Evolutionary conservation across 106 monocot genomes (phyloP).

Genomic region (Allium fistulosum): DNA sequence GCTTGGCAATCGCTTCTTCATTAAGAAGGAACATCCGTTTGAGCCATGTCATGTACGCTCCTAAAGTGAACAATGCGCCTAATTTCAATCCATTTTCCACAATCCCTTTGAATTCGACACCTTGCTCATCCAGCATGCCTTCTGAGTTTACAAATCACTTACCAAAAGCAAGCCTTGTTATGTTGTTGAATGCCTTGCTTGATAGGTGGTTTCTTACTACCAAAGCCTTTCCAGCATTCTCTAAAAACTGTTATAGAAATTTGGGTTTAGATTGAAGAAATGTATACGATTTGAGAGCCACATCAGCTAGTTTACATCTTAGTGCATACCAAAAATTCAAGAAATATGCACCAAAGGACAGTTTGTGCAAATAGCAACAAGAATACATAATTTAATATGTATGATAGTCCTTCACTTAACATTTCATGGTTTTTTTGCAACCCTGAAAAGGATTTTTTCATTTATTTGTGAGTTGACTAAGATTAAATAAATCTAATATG

Average conservation of each 20-base stretch:
- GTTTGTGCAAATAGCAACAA: no score
- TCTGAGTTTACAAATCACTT: conserved; percentile 70
- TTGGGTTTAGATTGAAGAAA: no score
- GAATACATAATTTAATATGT: no score
- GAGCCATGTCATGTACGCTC: conserved; percentile 63
- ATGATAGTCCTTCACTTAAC: no score
- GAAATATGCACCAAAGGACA: no score
- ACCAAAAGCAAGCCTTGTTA: conserved; percentile 83
- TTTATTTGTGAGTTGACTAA: no score
- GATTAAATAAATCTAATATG: no score
- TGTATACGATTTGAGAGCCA: no score
- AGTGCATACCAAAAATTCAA: no score
- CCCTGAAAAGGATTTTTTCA: no score
- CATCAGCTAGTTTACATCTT: no score
- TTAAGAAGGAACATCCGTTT: conserved; percentile 67
- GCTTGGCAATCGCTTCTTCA: conserved; percentile 57
- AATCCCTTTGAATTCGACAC: conserved; percentile 70
- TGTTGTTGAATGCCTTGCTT: conserved; percentile 79
- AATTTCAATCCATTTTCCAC: conserved; percentile 57
- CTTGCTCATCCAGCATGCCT: conserved; percentile 64
- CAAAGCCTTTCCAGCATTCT: conserved; percentile 41
- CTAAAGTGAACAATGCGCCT: conserved; percentile 62
- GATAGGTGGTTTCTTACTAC: conserved; percentile 51
- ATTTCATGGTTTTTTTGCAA: no score
- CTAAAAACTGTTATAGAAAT: conserved; percentile 15